Evolutionary conservation across 2,329 filamentous ascomycete species (phyloP).

Genomic region (Ceratocystis ficicola): DNA sequence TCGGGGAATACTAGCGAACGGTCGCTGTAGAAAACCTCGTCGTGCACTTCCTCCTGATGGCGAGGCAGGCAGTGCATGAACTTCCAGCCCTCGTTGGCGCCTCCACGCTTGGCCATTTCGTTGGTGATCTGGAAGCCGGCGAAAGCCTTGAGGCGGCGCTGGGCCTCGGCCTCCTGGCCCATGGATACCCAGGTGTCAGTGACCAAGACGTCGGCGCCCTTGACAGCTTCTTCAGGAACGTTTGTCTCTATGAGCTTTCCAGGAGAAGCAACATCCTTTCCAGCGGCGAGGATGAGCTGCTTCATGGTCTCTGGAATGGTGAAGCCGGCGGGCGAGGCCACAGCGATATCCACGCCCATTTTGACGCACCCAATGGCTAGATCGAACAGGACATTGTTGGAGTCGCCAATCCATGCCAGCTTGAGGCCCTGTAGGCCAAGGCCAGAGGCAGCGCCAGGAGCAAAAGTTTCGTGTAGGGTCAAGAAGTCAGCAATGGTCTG

Average conservation of each 20-base stretch:
- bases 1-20: conserved; percentile 84
- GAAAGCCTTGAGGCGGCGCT: conserved; percentile 68
- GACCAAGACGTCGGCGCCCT: conserved; percentile 76
- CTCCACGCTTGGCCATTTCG: conserved; percentile 69
- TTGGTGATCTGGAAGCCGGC: conserved; percentile 83
- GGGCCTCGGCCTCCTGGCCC: conserved; percentile 82
- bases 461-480: conserved; percentile 70
- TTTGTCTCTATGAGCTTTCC: conserved; percentile 64
- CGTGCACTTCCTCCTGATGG: conserved; percentile 82
- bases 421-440: conserved; percentile 73
- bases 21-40: conserved; percentile 85
- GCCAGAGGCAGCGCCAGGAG: conserved; percentile 27
- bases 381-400: conserved; percentile 94
- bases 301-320: conserved; percentile 66
- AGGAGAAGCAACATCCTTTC: conserved; percentile 42
- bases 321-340: conserved; percentile 78
- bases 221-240: conserved; percentile 72
- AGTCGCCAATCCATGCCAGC: conserved; percentile 90
- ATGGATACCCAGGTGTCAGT: conserved; percentile 98
- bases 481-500: conserved; percentile 91
- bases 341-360: conserved; percentile 71
- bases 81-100: conserved; percentile 80
- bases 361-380: conserved; percentile 79
- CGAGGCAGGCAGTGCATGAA: conserved; percentile 98
- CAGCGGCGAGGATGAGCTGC: conserved; percentile 55